Conservation (phyloP, 2,329 filamentous ascomycete genomes). For the Cladosporium colombiae region DNA sequence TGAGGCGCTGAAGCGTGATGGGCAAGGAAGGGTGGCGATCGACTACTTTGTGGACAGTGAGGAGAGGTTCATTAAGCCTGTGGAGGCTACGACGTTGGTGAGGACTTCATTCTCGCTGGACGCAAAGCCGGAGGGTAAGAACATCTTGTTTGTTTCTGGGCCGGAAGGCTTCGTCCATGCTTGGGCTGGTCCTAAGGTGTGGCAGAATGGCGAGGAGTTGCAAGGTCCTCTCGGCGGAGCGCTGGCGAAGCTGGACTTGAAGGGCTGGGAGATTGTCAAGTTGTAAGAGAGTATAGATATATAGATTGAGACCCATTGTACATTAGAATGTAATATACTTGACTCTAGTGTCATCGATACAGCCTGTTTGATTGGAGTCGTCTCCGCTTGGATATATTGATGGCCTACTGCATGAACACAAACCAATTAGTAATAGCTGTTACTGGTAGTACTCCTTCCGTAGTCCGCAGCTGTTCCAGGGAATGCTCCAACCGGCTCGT, state of each 20-base stretch:
- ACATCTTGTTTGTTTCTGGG: constrained; percentile 80
- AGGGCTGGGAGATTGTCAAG: constrained; percentile 61
- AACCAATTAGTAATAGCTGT: constrained; percentile 33
- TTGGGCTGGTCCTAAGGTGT: constrained; percentile 78
- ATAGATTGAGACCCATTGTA: not conserved
- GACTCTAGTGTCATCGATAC: not conserved
- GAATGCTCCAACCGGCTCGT: constrained; percentile 51
- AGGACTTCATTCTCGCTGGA: constrained; percentile 6
- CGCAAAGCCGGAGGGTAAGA: constrained; percentile 47
- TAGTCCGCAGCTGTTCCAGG: constrained; percentile 46
- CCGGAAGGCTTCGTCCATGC: constrained; percentile 85
- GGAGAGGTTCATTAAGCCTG: constrained; percentile 59
- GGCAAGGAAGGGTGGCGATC: constrained; percentile 55
- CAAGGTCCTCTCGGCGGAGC: constrained; percentile 75
- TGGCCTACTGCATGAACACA: not conserved
- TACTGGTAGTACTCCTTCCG: constrained; percentile 32
- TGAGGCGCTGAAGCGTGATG: constrained; percentile 55
- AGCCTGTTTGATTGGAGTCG: not conserved
- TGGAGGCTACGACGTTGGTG: constrained; percentile 36
- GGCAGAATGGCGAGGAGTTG: constrained; percentile 69
- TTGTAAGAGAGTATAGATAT: constrained; percentile 42
- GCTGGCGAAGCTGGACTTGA: constrained; percentile 60
- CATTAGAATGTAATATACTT: constrained; percentile 6
- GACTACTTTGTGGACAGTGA: constrained; percentile 85
- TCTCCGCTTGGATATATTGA: not conserved